These are phyloP conservation scores for Monosporascus ibericus DNA, from an alignment of 2,329 filamentous ascomycete genomes.

Conservation along the genomic window DNA sequence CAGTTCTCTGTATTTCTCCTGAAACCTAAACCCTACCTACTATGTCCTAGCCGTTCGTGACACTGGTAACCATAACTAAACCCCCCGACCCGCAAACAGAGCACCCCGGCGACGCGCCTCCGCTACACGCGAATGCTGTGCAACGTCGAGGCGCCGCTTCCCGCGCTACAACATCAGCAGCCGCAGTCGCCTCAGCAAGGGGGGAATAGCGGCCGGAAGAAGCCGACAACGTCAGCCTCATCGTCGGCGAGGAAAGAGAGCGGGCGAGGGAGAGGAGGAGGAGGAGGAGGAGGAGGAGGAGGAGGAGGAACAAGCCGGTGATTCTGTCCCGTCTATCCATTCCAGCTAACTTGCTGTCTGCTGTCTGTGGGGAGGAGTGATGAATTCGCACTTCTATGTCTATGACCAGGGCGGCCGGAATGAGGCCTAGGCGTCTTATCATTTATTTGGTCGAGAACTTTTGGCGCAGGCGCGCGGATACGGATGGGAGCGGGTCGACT, in stretches of 20 bases:
- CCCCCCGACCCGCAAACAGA: conserved; percentile 30
- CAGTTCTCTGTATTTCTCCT: not conserved
- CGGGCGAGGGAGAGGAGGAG: no score
- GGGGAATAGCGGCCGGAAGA: conserved; percentile 6
- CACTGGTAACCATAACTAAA: not conserved
- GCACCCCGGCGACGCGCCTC: conserved; percentile 48
- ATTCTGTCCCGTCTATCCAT: not conserved
- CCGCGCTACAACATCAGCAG: conserved; percentile 5
- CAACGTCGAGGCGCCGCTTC: conserved; percentile 36
- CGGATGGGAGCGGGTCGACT: no score
- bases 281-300: no score
- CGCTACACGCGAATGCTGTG: conserved; percentile 51
- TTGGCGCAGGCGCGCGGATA: no score
- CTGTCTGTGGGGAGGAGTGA: no score
- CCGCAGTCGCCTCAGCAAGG: conserved; percentile 5
- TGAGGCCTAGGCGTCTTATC: no score
- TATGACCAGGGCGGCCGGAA: no score
- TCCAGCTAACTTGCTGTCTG: no score
- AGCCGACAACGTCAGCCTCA: not conserved
- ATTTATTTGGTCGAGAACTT: no score
- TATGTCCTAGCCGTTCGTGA: not conserved
- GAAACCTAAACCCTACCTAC: not conserved
- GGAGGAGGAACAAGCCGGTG: not conserved
- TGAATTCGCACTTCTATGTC: no score
- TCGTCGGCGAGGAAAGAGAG: not conserved